A percentile compares a stretch with the other conserved stretches of the same genome.
Evolutionary conservation across 192 early-diverging fungal genomes (phyloP).

Genomic region (Chytriomyces sp.): DNA sequence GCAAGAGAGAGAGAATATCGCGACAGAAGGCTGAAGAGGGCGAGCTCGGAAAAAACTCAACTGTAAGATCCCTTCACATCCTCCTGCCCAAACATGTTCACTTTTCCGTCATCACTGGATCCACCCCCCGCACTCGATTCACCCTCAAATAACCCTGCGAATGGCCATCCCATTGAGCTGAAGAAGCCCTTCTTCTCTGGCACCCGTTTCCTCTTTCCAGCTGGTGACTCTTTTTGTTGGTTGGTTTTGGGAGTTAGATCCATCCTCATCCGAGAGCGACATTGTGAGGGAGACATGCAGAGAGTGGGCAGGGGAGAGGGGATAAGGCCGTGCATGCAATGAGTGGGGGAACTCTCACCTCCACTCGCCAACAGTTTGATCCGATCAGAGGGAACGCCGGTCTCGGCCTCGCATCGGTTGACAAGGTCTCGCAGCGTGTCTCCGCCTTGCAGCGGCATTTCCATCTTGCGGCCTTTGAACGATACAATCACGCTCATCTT

Average conservation of each 20-base stretch:
- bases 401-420: slow-evolving; percentile 71
- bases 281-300: neutral
- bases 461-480: slow-evolving; percentile 39
- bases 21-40: too few relatives aligned
- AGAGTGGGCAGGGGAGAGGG: neutral
- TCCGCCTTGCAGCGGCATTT: slow-evolving; percentile 29
- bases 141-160: neutral
- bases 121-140: neutral
- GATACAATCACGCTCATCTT: slow-evolving; percentile 36
- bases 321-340: neutral
- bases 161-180: neutral
- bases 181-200: slow-evolving; percentile 10
- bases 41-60: neutral
- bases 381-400: slow-evolving; percentile 75
- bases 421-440: slow-evolving; percentile 75
- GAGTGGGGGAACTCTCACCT: slow-evolving; percentile 54
- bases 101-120: neutral
- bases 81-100: slow-evolving; percentile 30
- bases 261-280: neutral
- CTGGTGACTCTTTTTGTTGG: slow-evolving; percentile 16
- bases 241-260: neutral
- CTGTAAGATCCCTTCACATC: slow-evolving; percentile 25
- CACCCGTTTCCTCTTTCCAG: neutral
- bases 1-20: too few relatives aligned
- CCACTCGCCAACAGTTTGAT: slow-evolving; percentile 77